phyloP scores from a whole-genome alignment of 2,329 filamentous ascomycete genomes.

The Parasarocladium wereldwijsianum region DNA sequence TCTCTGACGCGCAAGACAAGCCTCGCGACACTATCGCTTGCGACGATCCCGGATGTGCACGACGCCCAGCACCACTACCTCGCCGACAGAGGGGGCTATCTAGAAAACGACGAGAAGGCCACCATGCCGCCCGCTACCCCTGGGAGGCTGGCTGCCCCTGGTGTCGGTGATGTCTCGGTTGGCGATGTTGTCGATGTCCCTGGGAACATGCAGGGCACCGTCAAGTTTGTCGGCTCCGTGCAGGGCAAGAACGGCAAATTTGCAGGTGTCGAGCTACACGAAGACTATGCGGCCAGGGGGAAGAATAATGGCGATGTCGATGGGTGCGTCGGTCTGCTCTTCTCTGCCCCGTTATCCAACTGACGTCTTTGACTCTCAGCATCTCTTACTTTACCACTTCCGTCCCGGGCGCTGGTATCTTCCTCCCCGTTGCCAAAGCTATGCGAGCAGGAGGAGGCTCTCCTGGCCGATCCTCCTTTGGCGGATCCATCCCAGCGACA shows the following conservation, averaged over 20 bases:
- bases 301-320: conserved; percentile 97
- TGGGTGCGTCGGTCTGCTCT: conserved; percentile 45
- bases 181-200: conserved; percentile 85
- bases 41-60: conserved; percentile 51
- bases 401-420: conserved; percentile 75
- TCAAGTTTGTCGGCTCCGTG: conserved; percentile 80
- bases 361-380: conserved; percentile 27
- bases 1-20: conserved; percentile 55
- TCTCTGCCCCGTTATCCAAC: too few species aligned
- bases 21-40: conserved; percentile 52
- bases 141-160: conserved; percentile 19
- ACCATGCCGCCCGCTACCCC: conserved; percentile 42
- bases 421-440: conserved; percentile 75
- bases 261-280: conserved; percentile 77
- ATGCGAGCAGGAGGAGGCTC: conserved; percentile 53
- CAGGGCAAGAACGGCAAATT: conserved; percentile 83
- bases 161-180: conserved; percentile 43
- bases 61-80: too few species aligned
- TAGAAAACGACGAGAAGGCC: conserved; percentile 27
- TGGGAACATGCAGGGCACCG: conserved; percentile 77
- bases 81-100: too few species aligned
- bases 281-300: conserved; percentile 66
- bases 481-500: conserved; percentile 45
- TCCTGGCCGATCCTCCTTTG: conserved; percentile 29
- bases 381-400: conserved; percentile 70